Evolutionary conservation across 2,329 filamentous ascomycete species (phyloP).

Genomic region (Aspergillus unguis): DNA sequence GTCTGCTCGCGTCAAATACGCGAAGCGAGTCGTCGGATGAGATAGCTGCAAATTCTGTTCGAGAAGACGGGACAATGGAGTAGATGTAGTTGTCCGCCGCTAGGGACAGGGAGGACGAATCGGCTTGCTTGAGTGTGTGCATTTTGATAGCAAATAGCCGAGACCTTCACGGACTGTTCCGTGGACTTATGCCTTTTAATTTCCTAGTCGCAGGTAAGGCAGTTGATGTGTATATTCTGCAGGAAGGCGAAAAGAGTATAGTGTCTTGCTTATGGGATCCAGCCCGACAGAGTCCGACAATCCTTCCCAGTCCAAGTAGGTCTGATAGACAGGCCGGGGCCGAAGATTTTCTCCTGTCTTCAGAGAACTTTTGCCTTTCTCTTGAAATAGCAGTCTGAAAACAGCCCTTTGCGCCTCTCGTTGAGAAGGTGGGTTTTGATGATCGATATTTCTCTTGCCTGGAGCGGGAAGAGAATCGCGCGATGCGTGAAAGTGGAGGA

Average conservation of each 20-base stretch:
- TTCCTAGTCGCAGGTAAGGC: too few relatives aligned
- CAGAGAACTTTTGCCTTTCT: too few relatives aligned
- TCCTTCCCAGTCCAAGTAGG: not conserved
- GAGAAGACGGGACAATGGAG: slow-evolving; percentile 31
- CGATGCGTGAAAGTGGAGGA: not conserved
- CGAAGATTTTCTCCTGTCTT: slow-evolving; percentile 1
- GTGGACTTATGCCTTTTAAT: too few relatives aligned
- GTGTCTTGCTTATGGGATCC: not conserved
- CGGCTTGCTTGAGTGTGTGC: slow-evolving; percentile 33
- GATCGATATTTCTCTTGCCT: too few relatives aligned
- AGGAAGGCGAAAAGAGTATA: slow-evolving; percentile 1
- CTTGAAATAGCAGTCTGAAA: too few relatives aligned
- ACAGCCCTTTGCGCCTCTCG: too few relatives aligned
- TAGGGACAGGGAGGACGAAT: slow-evolving; percentile 38
- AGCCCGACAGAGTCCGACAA: not conserved
- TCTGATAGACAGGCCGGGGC: not conserved
- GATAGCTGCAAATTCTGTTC: slow-evolving; percentile 39
- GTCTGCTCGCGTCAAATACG: slow-evolving; percentile 36
- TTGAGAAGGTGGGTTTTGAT: too few relatives aligned
- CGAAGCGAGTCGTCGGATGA: slow-evolving; percentile 47
- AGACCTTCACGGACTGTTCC: too few relatives aligned
- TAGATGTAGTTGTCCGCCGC: slow-evolving; percentile 44
- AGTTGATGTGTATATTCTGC: not conserved
- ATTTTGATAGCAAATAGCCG: slow-evolving; percentile 16
- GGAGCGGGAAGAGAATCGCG: too few relatives aligned